Evolutionary conservation across 176 grass and related monocot species (phyloP).

Genomic region (Aegilops longissima): DNA sequence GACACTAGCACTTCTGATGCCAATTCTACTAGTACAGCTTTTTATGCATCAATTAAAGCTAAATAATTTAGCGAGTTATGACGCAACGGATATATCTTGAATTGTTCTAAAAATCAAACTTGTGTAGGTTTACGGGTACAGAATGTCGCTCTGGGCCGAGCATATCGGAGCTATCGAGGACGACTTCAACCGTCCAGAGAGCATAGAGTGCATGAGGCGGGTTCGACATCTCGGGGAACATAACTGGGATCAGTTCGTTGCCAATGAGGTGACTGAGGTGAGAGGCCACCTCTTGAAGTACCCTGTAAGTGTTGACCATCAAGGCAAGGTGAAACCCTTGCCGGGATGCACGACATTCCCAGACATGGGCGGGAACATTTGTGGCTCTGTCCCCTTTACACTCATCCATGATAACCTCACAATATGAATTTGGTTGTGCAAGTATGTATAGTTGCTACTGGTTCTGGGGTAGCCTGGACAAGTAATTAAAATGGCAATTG

Average conservation of each 20-base stretch:
- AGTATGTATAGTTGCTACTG: neutral
- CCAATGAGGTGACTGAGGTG: conserved; percentile 64
- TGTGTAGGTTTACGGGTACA: conserved; percentile 67
- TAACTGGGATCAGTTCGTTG: conserved; percentile 59
- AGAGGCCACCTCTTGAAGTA: conserved; percentile 73
- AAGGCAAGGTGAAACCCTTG: conserved; percentile 59
- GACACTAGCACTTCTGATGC: neutral
- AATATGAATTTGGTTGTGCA: conserved; percentile 32
- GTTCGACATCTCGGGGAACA: conserved; percentile 51
- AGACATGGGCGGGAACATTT: conserved; percentile 62
- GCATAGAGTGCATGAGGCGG: conserved; percentile 60
- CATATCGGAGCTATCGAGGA: conserved; percentile 58
- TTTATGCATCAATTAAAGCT: too few relatives aligned
- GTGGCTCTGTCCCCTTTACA: conserved; percentile 42
- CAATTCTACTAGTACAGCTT: neutral
- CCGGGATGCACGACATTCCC: conserved; percentile 46
- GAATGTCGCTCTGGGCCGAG: conserved; percentile 84
- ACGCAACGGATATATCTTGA: neutral
- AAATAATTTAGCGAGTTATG: neutral
- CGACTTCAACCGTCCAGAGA: conserved; percentile 57
- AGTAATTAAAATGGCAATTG: neutral
- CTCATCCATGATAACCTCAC: conserved; percentile 64
- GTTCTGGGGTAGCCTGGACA: neutral
- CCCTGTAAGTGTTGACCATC: conserved; percentile 50
- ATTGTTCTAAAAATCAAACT: neutral